These are phyloP conservation scores for Kernera saxatilis DNA, from an alignment of 345 rosid genomes.

Conservation along the genomic window DNA sequence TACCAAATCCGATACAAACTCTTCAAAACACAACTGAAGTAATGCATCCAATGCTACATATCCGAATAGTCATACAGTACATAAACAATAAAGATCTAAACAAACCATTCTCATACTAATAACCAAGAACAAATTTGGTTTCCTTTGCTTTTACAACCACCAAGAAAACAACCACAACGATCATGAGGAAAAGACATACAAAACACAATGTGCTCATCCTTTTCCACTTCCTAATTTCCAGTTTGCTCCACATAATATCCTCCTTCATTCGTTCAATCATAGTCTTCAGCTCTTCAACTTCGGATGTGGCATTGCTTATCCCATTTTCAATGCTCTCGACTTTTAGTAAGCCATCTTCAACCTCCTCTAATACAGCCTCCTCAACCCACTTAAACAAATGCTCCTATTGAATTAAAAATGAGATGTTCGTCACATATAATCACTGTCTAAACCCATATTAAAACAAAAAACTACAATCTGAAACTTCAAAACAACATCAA, in stretches of 20 bases:
- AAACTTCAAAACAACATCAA: too few species aligned
- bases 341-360: background rate
- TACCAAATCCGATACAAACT: too few species aligned
- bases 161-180: background rate
- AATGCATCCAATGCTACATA: too few species aligned
- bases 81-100: too few species aligned
- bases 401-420: too few species aligned
- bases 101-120: too few species aligned
- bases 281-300: background rate
- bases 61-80: too few species aligned
- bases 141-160: background rate
- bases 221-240: background rate
- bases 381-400: background rate
- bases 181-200: background rate
- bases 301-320: background rate
- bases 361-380: background rate
- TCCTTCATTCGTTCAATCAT: background rate
- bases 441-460: too few species aligned
- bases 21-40: too few species aligned
- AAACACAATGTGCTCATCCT: background rate
- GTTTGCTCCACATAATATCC: background rate
- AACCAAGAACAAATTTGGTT: background rate
- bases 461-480: too few species aligned
- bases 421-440: too few species aligned
- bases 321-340: background rate